These are phyloP conservation scores for Schwanniomyces vanrijiae DNA, from an alignment of 805 yeast genomes.

Conservation along the genomic window DNA sequence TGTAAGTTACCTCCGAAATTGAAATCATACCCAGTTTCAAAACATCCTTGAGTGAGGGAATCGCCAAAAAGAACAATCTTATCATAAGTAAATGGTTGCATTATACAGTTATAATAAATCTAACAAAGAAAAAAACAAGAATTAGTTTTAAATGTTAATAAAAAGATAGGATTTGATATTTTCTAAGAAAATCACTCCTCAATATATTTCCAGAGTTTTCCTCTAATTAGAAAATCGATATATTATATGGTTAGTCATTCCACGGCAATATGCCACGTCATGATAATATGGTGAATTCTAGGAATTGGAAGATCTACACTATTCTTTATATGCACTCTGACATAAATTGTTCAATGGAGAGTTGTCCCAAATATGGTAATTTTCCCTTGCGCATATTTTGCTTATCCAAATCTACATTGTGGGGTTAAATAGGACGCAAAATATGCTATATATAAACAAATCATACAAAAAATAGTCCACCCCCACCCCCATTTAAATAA, in stretches of 20 bases:
- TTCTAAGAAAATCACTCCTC: too few relatives aligned
- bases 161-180: too few relatives aligned
- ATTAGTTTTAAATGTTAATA: too few relatives aligned
- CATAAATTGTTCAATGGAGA: not conserved
- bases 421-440: not conserved
- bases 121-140: too few relatives aligned
- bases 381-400: not conserved
- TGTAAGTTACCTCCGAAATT: slow-evolving; percentile 52
- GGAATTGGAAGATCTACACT: too few relatives aligned
- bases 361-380: not conserved
- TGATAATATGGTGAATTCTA: too few relatives aligned
- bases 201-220: too few relatives aligned
- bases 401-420: not conserved
- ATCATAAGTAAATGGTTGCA: slow-evolving; percentile 13
- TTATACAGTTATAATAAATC: not conserved
- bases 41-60: slow-evolving; percentile 62
- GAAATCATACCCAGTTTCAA: slow-evolving; percentile 38
- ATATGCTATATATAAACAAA: not conserved
- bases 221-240: too few relatives aligned
- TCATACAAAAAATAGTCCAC: not conserved
- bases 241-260: too few relatives aligned
- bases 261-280: too few relatives aligned
- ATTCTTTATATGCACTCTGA: not conserved
- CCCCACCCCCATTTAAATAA: not conserved
- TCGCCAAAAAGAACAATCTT: slow-evolving; percentile 69